Base-by-base conservation (phyloP, 805 yeast genomes). In the Metschnikowia aberdeeniae region DNA sequence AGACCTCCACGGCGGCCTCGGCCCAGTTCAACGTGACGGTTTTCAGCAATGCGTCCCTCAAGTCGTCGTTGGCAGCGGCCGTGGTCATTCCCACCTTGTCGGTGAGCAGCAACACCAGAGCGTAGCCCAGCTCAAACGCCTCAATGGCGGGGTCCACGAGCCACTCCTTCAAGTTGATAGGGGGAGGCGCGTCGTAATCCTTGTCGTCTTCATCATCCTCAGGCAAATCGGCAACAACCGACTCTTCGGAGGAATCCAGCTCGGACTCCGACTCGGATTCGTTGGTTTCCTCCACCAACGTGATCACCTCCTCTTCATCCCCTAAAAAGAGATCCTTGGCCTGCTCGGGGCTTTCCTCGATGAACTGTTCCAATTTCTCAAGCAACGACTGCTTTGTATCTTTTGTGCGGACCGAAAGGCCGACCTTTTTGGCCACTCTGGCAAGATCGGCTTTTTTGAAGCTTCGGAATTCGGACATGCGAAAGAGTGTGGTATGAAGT, bases 391-490 rank as follows among this genome's bases (percentile, higher is more conserved):
- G 67, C 58, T 71, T 71, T 36, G 75, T 70, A 53, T 70, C 75
- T 52, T 70, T 71, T 34, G 67, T 49, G 40, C 60, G 54, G 31
- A 65, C 60, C 39, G 61, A 55, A 27, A 69, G 51, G 30, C 67
- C 75, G 33, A 66, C 63, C 47, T 65, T 66, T 34, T 56, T 63
- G 47, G 66, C 64, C 33, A 63, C 67, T 35, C 53, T 56, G 52
- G 64, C 58, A 49, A 71, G 60, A 43, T 71, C 76, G 35, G 73
- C 72, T 55, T 71, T 71, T 52, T 66, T 71, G 51, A 55, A 66
- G 35, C 58, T 49, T 34, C 54, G 56, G 55, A 59, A 66, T 31
- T 66, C 70, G 37, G 70, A 61, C 75, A 70, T 68, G 31, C 42
- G 28, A 5, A 26, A 27, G 6, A 17, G 32, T 13, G 43, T 32